These are phyloP conservation scores for Saccharomycopsis phalli DNA, from an alignment of 1,139 yeast genomes.

Conservation along the genomic window DNA sequence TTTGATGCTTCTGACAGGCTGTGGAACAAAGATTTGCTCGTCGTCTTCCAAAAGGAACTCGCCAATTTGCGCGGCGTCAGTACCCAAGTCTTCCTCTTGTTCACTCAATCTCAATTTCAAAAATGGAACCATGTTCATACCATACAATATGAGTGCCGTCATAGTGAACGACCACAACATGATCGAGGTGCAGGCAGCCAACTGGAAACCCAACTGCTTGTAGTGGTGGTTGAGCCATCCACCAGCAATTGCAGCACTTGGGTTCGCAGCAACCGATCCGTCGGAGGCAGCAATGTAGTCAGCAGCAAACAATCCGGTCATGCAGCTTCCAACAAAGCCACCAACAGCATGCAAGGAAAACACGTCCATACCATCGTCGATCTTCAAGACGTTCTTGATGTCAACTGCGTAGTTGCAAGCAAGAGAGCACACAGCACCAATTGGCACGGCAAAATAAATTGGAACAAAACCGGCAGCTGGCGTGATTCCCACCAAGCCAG, in stretches of 20 bases:
- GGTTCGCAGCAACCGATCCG: constrained; percentile 38
- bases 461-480: constrained; percentile 98
- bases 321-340: constrained; percentile 72
- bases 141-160: constrained; percentile 60
- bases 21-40: constrained; percentile 52
- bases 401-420: constrained; percentile 82
- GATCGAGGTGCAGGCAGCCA: constrained; percentile 73
- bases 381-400: constrained; percentile 58
- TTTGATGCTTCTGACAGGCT: constrained; percentile 56
- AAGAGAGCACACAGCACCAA: constrained; percentile 72
- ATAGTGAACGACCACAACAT: constrained; percentile 75
- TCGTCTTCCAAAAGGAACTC: constrained; percentile 65
- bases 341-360: constrained; percentile 93
- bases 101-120: constrained; percentile 76
- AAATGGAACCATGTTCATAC: constrained; percentile 75
- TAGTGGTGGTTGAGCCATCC: constrained; percentile 95
- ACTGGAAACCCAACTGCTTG: constrained; percentile 85
- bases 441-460: constrained; percentile 74
- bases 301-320: constrained; percentile 91
- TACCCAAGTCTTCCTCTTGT: constrained; percentile 86
- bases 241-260: constrained; percentile 49
- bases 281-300: constrained; percentile 81
- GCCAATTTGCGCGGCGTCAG: constrained; percentile 83
- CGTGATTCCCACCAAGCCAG: constrained; percentile 92
- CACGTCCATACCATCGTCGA: constrained; percentile 95